These are phyloP conservation scores for Apiotrichum sp. DNA, from an alignment of 1,284 basidiomycete species.

Conservation along the genomic window DNA sequence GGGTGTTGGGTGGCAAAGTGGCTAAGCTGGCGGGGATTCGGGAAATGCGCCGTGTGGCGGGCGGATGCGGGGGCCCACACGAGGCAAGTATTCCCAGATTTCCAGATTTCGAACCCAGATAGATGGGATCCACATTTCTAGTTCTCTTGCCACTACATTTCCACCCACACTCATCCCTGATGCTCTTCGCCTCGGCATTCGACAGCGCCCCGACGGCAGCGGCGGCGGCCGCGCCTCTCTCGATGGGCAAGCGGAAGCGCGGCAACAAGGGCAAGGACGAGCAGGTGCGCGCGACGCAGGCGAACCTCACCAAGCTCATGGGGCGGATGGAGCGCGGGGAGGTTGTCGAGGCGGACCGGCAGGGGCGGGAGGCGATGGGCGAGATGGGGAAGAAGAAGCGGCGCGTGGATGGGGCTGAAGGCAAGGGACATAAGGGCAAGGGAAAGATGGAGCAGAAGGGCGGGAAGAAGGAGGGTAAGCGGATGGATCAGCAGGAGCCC, in stretches of 20 bases:
- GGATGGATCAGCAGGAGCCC: conserved; percentile 1
- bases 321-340: conserved; percentile 52
- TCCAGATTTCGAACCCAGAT: neutral
- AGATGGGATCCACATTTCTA: too few relatives aligned
- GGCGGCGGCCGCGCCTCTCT: conserved; percentile 3
- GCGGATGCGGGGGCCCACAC: neutral
- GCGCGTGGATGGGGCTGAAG: neutral
- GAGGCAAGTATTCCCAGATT: neutral
- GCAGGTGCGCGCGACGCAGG: conserved; percentile 49
- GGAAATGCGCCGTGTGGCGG: neutral
- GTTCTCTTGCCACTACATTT: neutral
- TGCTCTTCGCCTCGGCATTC: conserved; percentile 41
- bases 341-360: conserved; percentile 16
- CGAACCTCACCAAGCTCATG: conserved; percentile 74
- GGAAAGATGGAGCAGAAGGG: neutral
- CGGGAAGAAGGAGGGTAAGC: neutral
- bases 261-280: conserved; percentile 41
- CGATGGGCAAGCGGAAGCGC: conserved; percentile 60
- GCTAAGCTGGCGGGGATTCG: neutral
- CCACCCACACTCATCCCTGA: conserved; percentile 21
- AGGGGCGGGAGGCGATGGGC: conserved; percentile 17
- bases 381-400: conserved; percentile 10
- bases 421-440: conserved; percentile 3
- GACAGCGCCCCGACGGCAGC: conserved; percentile 20
- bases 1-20: conserved; percentile 2